phyloP scores from a whole-genome alignment of 768 basidiomycete species.

The Rhodotorula kratochvilovae region DNA sequence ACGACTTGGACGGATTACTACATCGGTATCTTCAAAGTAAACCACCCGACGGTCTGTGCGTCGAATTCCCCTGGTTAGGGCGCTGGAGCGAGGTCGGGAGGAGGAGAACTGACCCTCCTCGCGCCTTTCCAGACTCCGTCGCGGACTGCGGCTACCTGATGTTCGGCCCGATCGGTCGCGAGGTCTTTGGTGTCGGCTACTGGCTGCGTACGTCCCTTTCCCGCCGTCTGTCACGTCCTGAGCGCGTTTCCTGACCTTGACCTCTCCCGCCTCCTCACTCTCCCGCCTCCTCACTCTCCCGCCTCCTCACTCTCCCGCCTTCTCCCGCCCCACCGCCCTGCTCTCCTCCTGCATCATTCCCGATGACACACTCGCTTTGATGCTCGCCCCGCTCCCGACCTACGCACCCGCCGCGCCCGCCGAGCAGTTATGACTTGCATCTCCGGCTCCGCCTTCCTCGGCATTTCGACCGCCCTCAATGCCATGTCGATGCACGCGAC shows the following conservation, averaged over 20 bases:
- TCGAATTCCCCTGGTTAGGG: neutral
- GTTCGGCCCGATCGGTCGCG: conserved; percentile 20
- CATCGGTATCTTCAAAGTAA: conserved; percentile 25
- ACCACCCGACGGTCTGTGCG: conserved; percentile 28
- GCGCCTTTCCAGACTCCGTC: conserved; percentile 11
- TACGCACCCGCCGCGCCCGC: no score
- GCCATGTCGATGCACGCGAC: conserved; percentile 46
- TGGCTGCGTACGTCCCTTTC: conserved; percentile 13
- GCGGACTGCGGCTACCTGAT: conserved; percentile 23
- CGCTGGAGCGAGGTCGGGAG: no score
- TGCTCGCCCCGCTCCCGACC: no score
- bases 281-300: neutral
- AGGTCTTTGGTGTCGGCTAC: conserved; percentile 25
- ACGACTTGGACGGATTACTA: conserved; percentile 23
- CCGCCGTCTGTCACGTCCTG: no score
- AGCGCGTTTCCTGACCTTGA: neutral
- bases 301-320: neutral
- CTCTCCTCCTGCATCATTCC: no score
- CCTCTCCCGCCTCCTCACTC: no score
- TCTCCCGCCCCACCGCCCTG: neutral
- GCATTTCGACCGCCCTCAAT: conserved; percentile 48
- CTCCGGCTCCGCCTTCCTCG: conserved; percentile 45
- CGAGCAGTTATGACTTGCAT: conserved; percentile 32
- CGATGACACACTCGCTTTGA: no score
- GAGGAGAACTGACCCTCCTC: neutral